Evolutionary conservation across 1,139 yeast species (phyloP), one percentile per base, ranked within the genome.

Genomic region (Blastobotrys illinoisensis): DNA sequence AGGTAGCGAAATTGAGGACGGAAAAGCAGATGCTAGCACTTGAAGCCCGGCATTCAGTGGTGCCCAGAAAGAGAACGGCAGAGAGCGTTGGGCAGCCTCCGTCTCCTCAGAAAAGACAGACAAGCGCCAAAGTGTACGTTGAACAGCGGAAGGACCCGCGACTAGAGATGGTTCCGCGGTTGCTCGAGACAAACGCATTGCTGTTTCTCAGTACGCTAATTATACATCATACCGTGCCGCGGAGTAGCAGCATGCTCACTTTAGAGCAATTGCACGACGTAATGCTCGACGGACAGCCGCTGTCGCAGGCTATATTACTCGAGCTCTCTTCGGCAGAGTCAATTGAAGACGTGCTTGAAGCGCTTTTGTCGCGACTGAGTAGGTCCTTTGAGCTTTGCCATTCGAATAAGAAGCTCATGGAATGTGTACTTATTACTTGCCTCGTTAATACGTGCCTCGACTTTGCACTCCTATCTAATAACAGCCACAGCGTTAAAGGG

Each of bases 21-120:
- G 95, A 88, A 62, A 81, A 82, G 70, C 80, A 81, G 71, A 88
- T 89, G 63, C 68, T 87, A 44, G 67, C 68, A 3, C 71, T 73
- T 59, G 83, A 76, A 57, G 71, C 64, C n/a, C 60, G 62, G 21
- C 64, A 62, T 13, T 13, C 26, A 11, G 21, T 47, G 9, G 36
- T 55, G 7, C 53, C 53, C 11, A 44, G 32, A 18, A 55, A 53
- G 43, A 18, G 43, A n/a, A 46, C 48, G 2, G 28, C 43, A 20
- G 23, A 24, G 26, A 19, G 21, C 16, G 26, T 18, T 18, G 20
- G 40, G 16, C 47, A 21, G 28, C 47, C 23, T 11, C 47, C 23
- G 14, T 19, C 23, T 45, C 28, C 47, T 1, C 47, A 21, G 40
- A 32, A 11, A 32, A 32, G 40, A 11, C 40, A 32, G 16, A 32